Percentiles rank a stretch among this genome's conserved stretches.
These are phyloP conservation scores for Chrysanthemum makinoi DNA, from an alignment of 129 eudicot genomes.

Conservation along the genomic window DNA sequence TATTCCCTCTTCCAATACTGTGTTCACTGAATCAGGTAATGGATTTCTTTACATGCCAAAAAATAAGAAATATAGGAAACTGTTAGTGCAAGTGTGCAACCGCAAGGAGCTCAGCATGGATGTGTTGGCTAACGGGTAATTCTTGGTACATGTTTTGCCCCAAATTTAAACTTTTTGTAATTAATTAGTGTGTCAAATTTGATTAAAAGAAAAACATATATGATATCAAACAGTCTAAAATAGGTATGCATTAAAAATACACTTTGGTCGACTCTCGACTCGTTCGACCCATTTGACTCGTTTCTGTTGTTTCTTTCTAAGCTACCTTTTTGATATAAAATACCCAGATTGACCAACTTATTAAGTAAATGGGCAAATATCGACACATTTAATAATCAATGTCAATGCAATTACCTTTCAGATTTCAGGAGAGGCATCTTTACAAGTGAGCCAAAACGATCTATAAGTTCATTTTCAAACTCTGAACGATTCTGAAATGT, in stretches of 20 bases:
- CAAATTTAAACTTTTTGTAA: neutral
- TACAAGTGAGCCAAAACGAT: conserved; percentile 92
- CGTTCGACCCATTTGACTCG: neutral
- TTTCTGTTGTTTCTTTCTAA: neutral
- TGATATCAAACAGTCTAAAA: neutral
- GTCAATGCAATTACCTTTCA: conserved; percentile 48
- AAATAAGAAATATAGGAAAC: neutral
- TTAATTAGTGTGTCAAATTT: neutral
- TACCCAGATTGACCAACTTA: neutral
- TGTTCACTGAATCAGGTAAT: conserved; percentile 63
- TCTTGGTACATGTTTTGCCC: neutral
- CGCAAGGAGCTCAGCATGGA: neutral
- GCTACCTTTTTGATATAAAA: neutral
- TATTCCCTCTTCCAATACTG: conserved; percentile 83
- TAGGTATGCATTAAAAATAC: neutral
- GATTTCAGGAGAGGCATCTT: conserved; percentile 88
- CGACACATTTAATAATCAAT: neutral
- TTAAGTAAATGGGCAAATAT: neutral
- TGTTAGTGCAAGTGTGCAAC: conserved; percentile 19
- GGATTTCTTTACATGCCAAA: conserved; percentile 51
- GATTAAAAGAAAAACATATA: neutral
- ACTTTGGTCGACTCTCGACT: neutral
- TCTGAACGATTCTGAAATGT: conserved; percentile 63
- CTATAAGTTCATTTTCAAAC: conserved; percentile 82
- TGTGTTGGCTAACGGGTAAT: neutral